Percentiles rank a stretch among this genome's conserved stretches.
Evolutionary conservation across 345 rosid species (phyloP).

Genomic region (Euphorbia lathyris): DNA sequence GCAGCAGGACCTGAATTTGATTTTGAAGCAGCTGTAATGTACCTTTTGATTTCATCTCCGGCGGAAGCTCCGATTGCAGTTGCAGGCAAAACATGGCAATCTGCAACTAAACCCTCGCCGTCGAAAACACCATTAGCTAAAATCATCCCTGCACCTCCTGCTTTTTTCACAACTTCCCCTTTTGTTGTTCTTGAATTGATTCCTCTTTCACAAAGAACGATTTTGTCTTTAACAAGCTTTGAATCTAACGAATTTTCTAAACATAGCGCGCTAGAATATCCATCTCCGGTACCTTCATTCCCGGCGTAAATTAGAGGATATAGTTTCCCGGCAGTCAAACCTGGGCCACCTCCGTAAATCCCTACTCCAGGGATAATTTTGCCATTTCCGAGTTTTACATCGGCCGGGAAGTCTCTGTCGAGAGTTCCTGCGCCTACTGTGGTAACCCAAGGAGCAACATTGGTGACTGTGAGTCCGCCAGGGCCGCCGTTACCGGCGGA

Average conservation of each 20-base stretch:
- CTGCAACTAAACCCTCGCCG: constrained; percentile 36
- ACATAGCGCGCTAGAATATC: constrained; percentile 29
- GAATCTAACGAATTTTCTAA: constrained; percentile 32
- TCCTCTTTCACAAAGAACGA: constrained; percentile 34
- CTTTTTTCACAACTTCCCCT: constrained; percentile 32
- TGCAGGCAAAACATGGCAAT: constrained; percentile 34
- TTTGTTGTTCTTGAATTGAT: constrained; percentile 31
- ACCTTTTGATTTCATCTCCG: constrained; percentile 32
- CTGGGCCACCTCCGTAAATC: constrained; percentile 28
- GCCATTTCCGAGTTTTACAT: constrained; percentile 32
- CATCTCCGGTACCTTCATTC: constrained; percentile 24
- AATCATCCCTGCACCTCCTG: constrained; percentile 34
- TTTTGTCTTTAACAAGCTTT: constrained; percentile 20
- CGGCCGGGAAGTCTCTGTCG: constrained; percentile 33
- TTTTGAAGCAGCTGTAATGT: constrained; percentile 18
- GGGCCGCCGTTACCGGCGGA: constrained; percentile 37
- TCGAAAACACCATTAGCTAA: constrained; percentile 34
- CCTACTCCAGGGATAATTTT: constrained; percentile 25
- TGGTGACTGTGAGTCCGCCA: constrained; percentile 26
- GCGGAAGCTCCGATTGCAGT: constrained; percentile 25
- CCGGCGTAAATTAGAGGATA: constrained; percentile 25
- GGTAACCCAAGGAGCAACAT: constrained; percentile 34
- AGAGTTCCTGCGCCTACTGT: constrained; percentile 36
- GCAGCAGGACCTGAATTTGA: constrained; percentile 24
- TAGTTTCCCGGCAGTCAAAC: constrained; percentile 19